A percentile compares a stretch with the other conserved stretches of the same genome.
Evolutionary conservation across 768 basidiomycete genomes (phyloP).

Genomic region (Coprinopsis marcescibilis): DNA sequence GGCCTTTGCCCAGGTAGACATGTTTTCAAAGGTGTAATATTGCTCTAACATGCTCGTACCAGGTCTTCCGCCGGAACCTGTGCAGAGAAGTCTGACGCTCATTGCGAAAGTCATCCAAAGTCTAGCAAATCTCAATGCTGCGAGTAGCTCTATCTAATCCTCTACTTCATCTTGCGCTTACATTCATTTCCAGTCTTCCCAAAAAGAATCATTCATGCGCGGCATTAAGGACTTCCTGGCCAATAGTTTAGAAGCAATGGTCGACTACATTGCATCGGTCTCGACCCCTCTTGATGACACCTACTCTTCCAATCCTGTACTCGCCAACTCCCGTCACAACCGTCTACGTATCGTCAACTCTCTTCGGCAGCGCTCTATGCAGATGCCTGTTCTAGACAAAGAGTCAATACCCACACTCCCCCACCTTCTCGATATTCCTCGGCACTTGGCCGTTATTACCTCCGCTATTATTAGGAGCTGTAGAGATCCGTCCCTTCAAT

Average conservation of each 20-base stretch:
- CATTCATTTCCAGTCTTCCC: constrained; percentile 37
- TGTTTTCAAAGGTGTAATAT: neutral
- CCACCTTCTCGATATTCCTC: constrained; percentile 70
- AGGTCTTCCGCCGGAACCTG: constrained; percentile 63
- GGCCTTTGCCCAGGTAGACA: constrained; percentile 69
- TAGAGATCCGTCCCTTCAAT: constrained; percentile 31
- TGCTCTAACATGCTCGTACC: constrained; percentile 10
- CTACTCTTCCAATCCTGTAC: constrained; percentile 21
- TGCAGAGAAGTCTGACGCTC: constrained; percentile 76
- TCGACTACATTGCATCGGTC: constrained; percentile 72
- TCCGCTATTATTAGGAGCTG: constrained; percentile 71
- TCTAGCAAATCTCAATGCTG: constrained; percentile 77
- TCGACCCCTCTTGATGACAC: constrained; percentile 46
- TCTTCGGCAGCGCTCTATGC: constrained; percentile 50
- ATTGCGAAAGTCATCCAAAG: constrained; percentile 90
- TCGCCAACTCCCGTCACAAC: constrained; percentile 39
- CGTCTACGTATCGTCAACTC: constrained; percentile 48
- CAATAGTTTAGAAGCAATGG: constrained; percentile 61
- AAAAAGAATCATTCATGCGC: constrained; percentile 81
- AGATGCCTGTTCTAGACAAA: constrained; percentile 51
- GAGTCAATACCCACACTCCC: constrained; percentile 73
- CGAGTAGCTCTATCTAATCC: constrained; percentile 26
- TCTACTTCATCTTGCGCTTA: neutral
- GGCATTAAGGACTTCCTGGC: constrained; percentile 69
- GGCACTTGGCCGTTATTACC: constrained; percentile 69